Conservation (phyloP, 2,329 filamentous ascomycete genomes). For the Sclerotinia glacialis region DNA sequence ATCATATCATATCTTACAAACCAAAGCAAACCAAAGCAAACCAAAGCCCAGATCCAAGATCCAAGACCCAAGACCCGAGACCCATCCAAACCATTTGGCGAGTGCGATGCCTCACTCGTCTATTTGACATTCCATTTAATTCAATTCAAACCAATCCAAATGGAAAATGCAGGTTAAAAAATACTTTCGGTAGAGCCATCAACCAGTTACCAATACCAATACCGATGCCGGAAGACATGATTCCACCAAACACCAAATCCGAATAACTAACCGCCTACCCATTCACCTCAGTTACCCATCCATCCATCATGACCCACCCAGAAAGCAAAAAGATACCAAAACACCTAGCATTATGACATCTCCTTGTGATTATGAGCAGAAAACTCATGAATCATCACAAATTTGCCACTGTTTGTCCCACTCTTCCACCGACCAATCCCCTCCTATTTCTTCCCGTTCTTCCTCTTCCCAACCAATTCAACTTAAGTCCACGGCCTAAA, state of each 20-base stretch:
- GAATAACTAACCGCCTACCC: background rate
- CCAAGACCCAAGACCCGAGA: too few species aligned
- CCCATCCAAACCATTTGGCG: background rate
- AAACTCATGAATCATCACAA: background rate
- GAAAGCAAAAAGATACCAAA: background rate
- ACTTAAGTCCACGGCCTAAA: slow-evolving; percentile 81
- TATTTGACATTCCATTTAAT: background rate
- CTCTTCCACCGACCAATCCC: slow-evolving; percentile 65
- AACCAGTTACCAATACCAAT: background rate
- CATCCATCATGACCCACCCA: background rate
- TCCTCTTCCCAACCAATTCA: slow-evolving; percentile 93
- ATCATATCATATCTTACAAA: background rate
- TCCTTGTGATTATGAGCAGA: background rate
- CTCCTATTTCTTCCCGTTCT: slow-evolving; percentile 84
- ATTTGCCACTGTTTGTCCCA: slow-evolving; percentile 21
- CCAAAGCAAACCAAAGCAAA: background rate
- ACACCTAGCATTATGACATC: background rate
- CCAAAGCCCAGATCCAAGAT: background rate
- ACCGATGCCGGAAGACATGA: slow-evolving; percentile 14
- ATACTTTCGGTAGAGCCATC: background rate
- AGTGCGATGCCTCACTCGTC: background rate
- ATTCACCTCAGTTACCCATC: background rate
- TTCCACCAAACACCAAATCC: slow-evolving; percentile 9
- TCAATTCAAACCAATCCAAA: background rate
- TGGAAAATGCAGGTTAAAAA: background rate